Percentiles rank a stretch among this genome's conserved stretches.
These are phyloP conservation scores for Tuber aestivum DNA, from an alignment of 495 filamentous ascomycete genomes.

Conservation along the genomic window DNA sequence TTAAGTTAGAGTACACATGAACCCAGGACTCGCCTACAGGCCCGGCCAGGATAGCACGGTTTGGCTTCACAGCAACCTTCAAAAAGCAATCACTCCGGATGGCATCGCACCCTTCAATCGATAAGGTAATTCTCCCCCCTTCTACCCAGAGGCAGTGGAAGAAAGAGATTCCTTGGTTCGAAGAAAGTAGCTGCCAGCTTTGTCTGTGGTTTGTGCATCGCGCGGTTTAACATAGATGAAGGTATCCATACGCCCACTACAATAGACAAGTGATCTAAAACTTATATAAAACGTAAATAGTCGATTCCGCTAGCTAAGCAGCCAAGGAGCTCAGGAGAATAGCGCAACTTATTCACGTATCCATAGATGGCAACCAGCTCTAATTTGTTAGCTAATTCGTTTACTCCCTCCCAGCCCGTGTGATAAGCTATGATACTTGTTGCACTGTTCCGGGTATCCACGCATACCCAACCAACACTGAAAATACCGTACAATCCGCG, in stretches of 20 bases:
- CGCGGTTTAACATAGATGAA: no score
- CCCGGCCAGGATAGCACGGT: neutral
- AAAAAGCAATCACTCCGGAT: neutral
- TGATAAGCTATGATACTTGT: neutral
- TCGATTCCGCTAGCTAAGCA: neutral
- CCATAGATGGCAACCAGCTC: neutral
- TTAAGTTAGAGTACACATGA: neutral
- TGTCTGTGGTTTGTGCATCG: neutral
- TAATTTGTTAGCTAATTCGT: neutral
- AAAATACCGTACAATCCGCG: no score
- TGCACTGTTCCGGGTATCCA: neutral
- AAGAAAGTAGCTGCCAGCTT: neutral
- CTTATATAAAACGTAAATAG: neutral
- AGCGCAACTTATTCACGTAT: neutral
- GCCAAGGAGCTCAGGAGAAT: neutral
- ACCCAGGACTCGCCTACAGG: no score
- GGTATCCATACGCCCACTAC: neutral
- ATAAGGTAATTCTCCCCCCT: neutral
- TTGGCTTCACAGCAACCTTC: neutral
- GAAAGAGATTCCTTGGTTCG: neutral
- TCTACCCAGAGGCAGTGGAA: neutral
- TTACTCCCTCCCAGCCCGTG: neutral
- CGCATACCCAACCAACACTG: no score
- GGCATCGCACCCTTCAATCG: neutral
- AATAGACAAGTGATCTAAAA: neutral